Base-by-base conservation (phyloP, 169 alveolate species). In the Nephromyces sp. region DNA sequence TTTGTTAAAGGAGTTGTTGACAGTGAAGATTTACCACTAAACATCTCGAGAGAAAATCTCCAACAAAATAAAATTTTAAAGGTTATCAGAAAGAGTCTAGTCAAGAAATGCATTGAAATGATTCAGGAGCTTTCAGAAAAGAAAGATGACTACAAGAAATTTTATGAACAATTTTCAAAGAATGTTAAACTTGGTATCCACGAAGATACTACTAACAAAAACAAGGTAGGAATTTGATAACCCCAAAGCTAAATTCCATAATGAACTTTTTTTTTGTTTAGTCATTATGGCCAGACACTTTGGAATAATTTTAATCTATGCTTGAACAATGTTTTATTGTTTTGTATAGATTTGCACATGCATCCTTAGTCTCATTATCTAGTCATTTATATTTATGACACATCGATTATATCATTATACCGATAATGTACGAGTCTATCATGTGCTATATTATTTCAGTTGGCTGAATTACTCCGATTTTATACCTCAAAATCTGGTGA, bases 1-100 rank as follows among this genome's bases (percentile, higher is more conserved):
- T 96, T 97, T 88, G 94, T 96, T 57, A 96, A 94, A 92, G 99
- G 99, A 66, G 98, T 97, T 15, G 99, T 97, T 68, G 99, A 97
- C 77, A 93, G 98, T 27, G 99, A 97, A 81, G 99, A 97, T 77
- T 84, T 97, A 33, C 99, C 99, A n/a, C 92, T 96, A 27, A 97
- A 96, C 88, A 96, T 97, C 72, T 93, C 98, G 30, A 89, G 99
- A 82, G 99, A 97, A 86, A 91, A 95, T 66, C 93, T 97, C 43
- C 98, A 96, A 89, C 98, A 97, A 86, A 95, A 96, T 91, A 96
- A 97, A 89, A 96, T 97, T 84, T 90, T 97, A 68, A 95, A 95
- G 87, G 99, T 96, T 78, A 96, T 97, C 86, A 92, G 92, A 87
- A 97, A 96, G 92, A 94, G 94, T 86, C 88, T 96, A 66, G 98